phyloP scores from a whole-genome alignment of 768 basidiomycete species.

The Gloeopeniophorella convolvens region DNA sequence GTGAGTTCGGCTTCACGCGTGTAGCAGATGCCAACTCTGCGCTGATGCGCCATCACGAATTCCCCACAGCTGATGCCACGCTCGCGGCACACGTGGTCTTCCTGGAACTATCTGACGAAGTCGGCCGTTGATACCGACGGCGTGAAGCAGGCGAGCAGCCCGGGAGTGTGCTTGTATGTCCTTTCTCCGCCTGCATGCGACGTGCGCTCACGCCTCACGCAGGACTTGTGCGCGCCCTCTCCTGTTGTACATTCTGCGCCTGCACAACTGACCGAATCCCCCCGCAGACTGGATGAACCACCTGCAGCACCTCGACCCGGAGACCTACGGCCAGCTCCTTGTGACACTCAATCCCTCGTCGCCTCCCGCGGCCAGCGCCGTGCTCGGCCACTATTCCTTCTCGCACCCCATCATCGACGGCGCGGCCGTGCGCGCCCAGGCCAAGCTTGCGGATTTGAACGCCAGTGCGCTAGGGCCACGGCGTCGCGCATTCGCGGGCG shows the following conservation, averaged over 20 bases:
- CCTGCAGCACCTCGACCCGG: constrained; percentile 57
- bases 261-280: background rate
- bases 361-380: constrained; percentile 41
- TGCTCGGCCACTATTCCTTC: constrained; percentile 51
- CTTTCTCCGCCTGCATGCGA: background rate
- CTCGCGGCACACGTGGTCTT: constrained; percentile 56
- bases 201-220: background rate
- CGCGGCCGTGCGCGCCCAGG: constrained; percentile 51
- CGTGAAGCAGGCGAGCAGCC: constrained; percentile 38
- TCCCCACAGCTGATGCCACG: constrained; percentile 64
- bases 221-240: constrained; percentile 8
- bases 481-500: constrained; percentile 56
- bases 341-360: constrained; percentile 72
- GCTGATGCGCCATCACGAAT: background rate
- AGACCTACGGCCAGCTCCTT: constrained; percentile 52
- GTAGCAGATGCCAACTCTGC: no score
- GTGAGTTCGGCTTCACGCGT: constrained; percentile 37
- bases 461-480: constrained; percentile 47
- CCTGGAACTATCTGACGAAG: constrained; percentile 73
- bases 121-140: constrained; percentile 36
- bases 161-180: constrained; percentile 56
- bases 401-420: constrained; percentile 62
- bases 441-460: constrained; percentile 41
- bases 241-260: background rate
- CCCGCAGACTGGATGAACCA: constrained; percentile 63